A percentile compares a stretch with the other conserved stretches of the same genome.
Evolutionary conservation across 139 green algal genomes (phyloP).

Genomic region (Desmodesmus armatus): DNA sequence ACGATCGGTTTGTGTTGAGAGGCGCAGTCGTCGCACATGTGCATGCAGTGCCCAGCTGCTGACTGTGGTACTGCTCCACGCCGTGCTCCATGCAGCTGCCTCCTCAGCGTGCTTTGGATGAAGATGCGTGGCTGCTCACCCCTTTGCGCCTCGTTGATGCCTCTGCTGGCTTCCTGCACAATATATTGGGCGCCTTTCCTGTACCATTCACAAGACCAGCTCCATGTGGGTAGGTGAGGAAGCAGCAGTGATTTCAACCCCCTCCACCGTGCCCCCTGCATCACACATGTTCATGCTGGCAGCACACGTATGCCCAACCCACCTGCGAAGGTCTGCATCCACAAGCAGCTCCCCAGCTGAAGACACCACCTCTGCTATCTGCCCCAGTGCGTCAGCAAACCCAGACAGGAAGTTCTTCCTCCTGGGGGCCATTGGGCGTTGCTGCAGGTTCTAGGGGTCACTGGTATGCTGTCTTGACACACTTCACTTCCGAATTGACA

Average conservation of each 20-base stretch:
- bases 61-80: no score
- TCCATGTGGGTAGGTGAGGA: background rate
- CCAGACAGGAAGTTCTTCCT: constrained; percentile 10
- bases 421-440: background rate
- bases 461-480: background rate
- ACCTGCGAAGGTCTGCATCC: constrained; percentile 54
- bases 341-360: constrained; percentile 52
- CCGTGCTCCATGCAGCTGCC: no score
- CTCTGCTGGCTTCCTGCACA: constrained; percentile 17
- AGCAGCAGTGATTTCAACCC: no score
- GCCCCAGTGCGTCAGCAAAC: constrained; percentile 8
- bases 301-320: background rate
- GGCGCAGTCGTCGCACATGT: no score
- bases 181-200: constrained; percentile 43
- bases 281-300: background rate
- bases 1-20: no score
- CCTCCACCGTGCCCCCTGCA: no score
- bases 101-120: no score
- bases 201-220: background rate
- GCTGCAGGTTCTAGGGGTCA: background rate
- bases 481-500: no score
- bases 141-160: constrained; percentile 11
- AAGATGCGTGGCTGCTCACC: no score
- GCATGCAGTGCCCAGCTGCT: no score
- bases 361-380: constrained; percentile 27